Evolutionary conservation across 129 eudicot species (phyloP).

Genomic region (Helianthus tuberosus): DNA sequence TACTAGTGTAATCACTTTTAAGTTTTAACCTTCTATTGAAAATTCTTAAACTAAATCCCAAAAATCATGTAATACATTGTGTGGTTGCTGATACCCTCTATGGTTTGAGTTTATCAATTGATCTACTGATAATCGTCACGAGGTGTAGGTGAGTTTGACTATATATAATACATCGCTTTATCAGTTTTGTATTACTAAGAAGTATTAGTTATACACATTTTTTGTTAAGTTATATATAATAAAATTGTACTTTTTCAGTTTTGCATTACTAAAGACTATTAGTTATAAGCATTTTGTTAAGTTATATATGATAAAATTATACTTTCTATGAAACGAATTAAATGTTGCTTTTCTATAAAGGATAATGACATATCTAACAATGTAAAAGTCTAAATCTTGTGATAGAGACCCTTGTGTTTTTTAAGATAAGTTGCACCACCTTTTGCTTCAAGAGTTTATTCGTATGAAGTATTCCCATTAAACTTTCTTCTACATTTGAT

Average conservation of each 20-base stretch:
- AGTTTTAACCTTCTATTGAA: too few relatives aligned
- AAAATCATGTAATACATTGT: too few relatives aligned
- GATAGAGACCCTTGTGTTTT: background rate
- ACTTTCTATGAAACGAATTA: background rate
- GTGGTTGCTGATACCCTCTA: too few relatives aligned
- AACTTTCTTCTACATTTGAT: background rate
- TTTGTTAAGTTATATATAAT: background rate
- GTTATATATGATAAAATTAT: background rate
- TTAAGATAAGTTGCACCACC: background rate
- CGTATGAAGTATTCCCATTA: background rate
- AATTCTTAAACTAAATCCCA: too few relatives aligned
- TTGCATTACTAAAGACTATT: background rate
- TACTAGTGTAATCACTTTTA: too few relatives aligned
- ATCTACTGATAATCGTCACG: too few relatives aligned
- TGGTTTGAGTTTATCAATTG: too few relatives aligned
- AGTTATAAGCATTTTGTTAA: background rate
- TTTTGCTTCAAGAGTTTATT: background rate
- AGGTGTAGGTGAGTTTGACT: too few relatives aligned
- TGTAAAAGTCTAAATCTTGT: background rate
- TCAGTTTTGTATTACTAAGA: background rate
- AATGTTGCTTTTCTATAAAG: background rate
- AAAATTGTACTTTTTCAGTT: background rate
- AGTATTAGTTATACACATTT: background rate
- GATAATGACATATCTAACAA: background rate
- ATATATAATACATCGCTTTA: too few relatives aligned